Base-by-base conservation (phyloP, 768 basidiomycete genomes). In the Termitomyces eurrhizus region DNA sequence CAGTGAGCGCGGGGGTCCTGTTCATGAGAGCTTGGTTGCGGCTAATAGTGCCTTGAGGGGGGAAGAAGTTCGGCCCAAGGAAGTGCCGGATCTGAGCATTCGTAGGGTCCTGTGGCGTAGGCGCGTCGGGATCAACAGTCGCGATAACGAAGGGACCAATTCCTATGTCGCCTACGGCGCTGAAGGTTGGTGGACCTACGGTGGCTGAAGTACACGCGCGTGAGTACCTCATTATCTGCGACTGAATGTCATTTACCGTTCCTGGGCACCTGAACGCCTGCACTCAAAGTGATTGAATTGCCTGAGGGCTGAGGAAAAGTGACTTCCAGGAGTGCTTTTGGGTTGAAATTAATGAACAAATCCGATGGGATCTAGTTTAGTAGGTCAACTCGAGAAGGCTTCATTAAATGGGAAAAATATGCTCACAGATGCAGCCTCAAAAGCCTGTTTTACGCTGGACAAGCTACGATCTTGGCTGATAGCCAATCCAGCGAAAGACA, bases 81-180 rank as follows among this genome's bases (percentile, higher is more conserved):
- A 80, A 80, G 65, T 83, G 81, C 2, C 80, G 74, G 45, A 83
- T 77, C 62, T 83, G 78, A 2, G 79, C 72, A 3, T 35, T 54
- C 7, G 71, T 78, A 13, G 78, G 76, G 18, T 63, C 68, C 62
- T 80, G 77, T 1, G 82, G 81, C 29, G 81, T 81, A 7, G 80
- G 80, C 7, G 77, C 80, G 62, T 83, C 82, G 4, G 78, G 82
- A 60, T 82, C 81, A 4, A 83, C 77, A 12, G 73, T 64, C 0
- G 77, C 76, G 12, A 83, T 64, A n/a, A 83, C 79, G 64, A 80
- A 83, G 0, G 81, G 80, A 0, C 79, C 81, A 11, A 32, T 56
- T 21, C 63, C 60, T 13, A 56, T 54, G 11, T 65, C 53, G 12
- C 71, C 74, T n/a, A 64, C 59, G 36, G 73, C 64, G 56, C 60